Base-by-base conservation (phyloP, 202 grass and related monocot species). In the Carex sylvatica region DNA sequence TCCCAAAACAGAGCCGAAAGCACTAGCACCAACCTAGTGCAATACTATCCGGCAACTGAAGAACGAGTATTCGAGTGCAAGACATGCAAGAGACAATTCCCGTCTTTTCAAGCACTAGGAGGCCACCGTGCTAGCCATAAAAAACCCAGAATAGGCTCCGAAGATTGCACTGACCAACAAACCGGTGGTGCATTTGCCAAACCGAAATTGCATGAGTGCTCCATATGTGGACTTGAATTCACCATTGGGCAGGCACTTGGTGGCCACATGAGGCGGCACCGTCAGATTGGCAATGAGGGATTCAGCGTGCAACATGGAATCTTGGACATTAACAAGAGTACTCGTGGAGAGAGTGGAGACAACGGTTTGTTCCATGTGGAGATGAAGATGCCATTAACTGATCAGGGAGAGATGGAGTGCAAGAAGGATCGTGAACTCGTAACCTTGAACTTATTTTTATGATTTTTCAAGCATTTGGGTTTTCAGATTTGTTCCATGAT, bases 211-310 rank as follows among this genome's bases (percentile, higher is more conserved):
- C 94, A 97, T 73, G 89, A 87, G 52, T 97, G 94, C 84, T 90
- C 94, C 74, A 85, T 97, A 56, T 97, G 94, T 84, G 94, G 94
- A 1, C 89, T 93, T 84, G 82, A 93, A 83, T 97, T 97, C 62
- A 51, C 87, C 85, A 85, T 97, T n/a, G 94, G 94, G 0, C 94
- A 97, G 79, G 94, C 94, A 20, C 87, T 97, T 28, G 91, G 94
- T 60, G 94, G 94, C 8, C 94, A 97, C 79, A 97, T 97, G 94
- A 89, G 94, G 28, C 91, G 94, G 51, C 94, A 97, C 84, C 85
- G 91, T 1, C 80, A 69, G 63, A 82, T 82, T 28, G 4, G 42
- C 13, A 67, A 12, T 2, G 80, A 49, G 22, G 61, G 23, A 47
- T 82, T 68, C 44, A 67, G 79, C n/a, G 35, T 81, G 63, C 61